Percentiles rank a stretch among this genome's conserved stretches.
These are phyloP conservation scores for Colletotrichum salicis DNA, from an alignment of 2,329 filamentous ascomycete genomes.

Conservation along the genomic window DNA sequence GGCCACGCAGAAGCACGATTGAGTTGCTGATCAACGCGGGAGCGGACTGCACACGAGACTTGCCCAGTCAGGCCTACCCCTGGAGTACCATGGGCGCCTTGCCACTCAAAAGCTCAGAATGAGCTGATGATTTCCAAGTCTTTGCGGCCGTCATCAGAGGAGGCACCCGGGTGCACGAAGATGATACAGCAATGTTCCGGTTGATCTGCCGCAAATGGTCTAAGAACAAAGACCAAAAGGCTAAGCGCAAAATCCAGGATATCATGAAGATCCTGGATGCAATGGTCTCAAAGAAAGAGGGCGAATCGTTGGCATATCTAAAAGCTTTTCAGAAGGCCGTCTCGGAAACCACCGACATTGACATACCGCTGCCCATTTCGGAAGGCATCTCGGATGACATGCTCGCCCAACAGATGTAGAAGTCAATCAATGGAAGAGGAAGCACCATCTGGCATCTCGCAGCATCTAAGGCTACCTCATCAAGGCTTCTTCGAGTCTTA, in stretches of 20 bases:
- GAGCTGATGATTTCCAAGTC: not conserved
- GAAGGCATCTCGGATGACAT: constrained; percentile 8
- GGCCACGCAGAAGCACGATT: not conserved
- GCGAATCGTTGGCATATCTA: constrained; percentile 9
- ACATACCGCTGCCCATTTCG: not conserved
- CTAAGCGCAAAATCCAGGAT: not conserved
- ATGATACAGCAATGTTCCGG: not conserved
- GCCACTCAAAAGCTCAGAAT: constrained; percentile 5
- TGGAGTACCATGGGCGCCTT: constrained; percentile 6
- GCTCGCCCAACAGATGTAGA: constrained; percentile 8
- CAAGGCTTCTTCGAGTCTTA: not conserved
- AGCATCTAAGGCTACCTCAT: not conserved
- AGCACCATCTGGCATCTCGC: constrained; percentile 17
- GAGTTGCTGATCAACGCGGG: not conserved
- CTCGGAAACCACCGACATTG: not conserved
- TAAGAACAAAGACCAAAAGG: not conserved
- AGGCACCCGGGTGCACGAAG: constrained; percentile 4
- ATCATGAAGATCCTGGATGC: not conserved
- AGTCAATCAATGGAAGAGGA: not conserved
- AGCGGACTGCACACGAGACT: constrained; percentile 2
- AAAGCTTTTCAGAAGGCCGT: constrained; percentile 12
- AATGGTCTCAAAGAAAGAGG: not conserved
- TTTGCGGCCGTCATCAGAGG: not conserved
- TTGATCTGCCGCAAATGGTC: not conserved
- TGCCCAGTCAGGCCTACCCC: not conserved